Evolutionary conservation across 148 eudicot species (phyloP), one percentile per base, ranked within the genome.

Genomic region (Diospyros lotus): DNA sequence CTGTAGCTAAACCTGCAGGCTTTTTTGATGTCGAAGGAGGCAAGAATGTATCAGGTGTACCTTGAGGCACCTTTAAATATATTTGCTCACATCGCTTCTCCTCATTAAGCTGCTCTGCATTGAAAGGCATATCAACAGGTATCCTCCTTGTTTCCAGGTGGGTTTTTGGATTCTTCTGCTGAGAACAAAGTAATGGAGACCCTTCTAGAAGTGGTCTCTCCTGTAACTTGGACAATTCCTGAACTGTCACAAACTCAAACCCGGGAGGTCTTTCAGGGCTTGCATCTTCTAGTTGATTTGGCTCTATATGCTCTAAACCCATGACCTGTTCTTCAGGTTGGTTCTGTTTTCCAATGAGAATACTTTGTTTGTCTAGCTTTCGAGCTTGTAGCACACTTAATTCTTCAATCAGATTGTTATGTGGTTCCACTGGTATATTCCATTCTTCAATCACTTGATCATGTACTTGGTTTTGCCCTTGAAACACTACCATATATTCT

Each of bases 261-360:
- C 64, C 53, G 0, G 5, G 17, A 56, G 75, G 75, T 54, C 73
- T 69, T 69, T 69, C 73, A 69, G 46, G 73, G 61, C 73, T 54
- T 54, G 15, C 6, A 38, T 44, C n/a, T 3, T 58, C 66, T 28
- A 2, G n/a, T 72, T 72, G 75, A 51, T 59, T 58, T 14, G 11
- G 45, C 4, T 69, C 18, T 69, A 7, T 45, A 40, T 53, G 59
- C 61, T 69, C 73, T 69, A 61, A 53, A 39, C 54, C 38, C 48
- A 14, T 28, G 28, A 28, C 28, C 6, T 71, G 45, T 42, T 38
- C 51, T 71, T 71, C 64, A 3, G 15, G 50, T 15, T n/a, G 74
- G 11, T 71, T 71, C 11, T 71, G 48, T 18, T 56, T 63, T 56
- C 6, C 52, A 4, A 42, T 56, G 2, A 42, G 38, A 41, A 41